Evolutionary conservation across 768 basidiomycete species (phyloP).

Genomic region (Xerocomellus amylosporus): DNA sequence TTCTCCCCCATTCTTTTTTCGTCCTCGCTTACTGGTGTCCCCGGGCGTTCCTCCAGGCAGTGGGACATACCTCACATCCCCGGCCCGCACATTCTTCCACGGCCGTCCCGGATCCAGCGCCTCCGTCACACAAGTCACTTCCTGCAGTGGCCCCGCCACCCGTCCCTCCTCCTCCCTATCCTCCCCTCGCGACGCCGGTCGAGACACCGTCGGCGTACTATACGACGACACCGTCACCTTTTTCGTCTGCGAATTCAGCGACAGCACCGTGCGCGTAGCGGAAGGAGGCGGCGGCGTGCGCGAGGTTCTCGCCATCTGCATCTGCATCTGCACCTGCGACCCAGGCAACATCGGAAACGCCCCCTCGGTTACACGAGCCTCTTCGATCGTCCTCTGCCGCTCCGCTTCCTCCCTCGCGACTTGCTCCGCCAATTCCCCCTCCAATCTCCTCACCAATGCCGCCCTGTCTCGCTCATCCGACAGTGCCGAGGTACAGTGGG

Average conservation of each 20-base stretch:
- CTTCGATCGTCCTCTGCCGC: conserved; percentile 44
- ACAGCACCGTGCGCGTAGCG: conserved; percentile 57
- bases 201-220: conserved; percentile 32
- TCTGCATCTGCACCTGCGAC: conserved; percentile 2
- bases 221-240: conserved; percentile 55
- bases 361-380: conserved; percentile 50
- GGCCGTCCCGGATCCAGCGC: conserved; percentile 33
- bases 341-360: conserved; percentile 56
- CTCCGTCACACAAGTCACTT: conserved; percentile 37
- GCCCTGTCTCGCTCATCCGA: conserved; percentile 33
- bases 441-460: conserved; percentile 43
- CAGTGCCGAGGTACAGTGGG: conserved; percentile 46
- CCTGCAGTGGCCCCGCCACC: conserved; percentile 37
- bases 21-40: background rate
- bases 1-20: conserved; percentile 3
- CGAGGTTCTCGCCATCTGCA: conserved; percentile 8
- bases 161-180: conserved; percentile 38
- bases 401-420: conserved; percentile 48
- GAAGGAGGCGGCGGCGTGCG: conserved; percentile 27
- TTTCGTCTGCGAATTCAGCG: conserved; percentile 51
- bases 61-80: conserved; percentile 38
- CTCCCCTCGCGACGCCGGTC: conserved; percentile 28
- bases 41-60: conserved; percentile 11
- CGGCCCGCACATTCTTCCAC: conserved; percentile 43
- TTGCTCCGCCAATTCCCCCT: conserved; percentile 42